These are phyloP conservation scores for Magnolia changhungtana DNA, from an alignment of 164 flowering plant genomes.

Conservation along the genomic window DNA sequence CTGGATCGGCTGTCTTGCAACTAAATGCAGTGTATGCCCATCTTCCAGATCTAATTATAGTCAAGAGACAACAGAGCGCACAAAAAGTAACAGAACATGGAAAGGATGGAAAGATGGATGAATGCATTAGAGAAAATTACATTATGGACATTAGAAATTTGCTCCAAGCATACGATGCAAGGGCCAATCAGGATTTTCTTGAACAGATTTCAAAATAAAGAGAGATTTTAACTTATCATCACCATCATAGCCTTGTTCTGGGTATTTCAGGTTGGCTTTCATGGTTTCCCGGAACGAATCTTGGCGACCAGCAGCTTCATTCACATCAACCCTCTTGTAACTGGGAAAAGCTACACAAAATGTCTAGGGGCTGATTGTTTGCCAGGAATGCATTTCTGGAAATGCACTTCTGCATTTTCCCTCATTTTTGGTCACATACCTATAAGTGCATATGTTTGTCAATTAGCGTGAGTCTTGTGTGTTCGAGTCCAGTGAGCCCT, in stretches of 20 bases:
- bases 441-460: too few relatives aligned
- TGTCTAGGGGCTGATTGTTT: too few relatives aligned
- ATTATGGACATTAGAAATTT: neutral
- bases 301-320: too few relatives aligned
- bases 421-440: too few relatives aligned
- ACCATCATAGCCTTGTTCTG: neutral
- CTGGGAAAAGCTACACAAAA: too few relatives aligned
- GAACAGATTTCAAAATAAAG: neutral
- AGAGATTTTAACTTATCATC: neutral
- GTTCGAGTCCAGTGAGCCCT: too few relatives aligned
- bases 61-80: conserved; percentile 28
- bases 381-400: too few relatives aligned
- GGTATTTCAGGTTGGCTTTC: neutral
- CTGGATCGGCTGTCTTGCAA: conserved; percentile 73
- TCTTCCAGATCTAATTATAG: conserved; percentile 67
- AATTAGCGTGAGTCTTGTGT: too few relatives aligned
- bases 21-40: conserved; percentile 90
- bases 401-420: too few relatives aligned
- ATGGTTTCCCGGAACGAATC: neutral
- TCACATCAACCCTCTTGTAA: too few relatives aligned
- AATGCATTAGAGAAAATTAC: neutral
- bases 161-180: neutral
- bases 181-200: neutral
- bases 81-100: neutral
- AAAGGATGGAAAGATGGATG: neutral